These are phyloP conservation scores for Aspergillus sp. DNA, from an alignment of 2,329 filamentous ascomycete species.

Conservation along the genomic window DNA sequence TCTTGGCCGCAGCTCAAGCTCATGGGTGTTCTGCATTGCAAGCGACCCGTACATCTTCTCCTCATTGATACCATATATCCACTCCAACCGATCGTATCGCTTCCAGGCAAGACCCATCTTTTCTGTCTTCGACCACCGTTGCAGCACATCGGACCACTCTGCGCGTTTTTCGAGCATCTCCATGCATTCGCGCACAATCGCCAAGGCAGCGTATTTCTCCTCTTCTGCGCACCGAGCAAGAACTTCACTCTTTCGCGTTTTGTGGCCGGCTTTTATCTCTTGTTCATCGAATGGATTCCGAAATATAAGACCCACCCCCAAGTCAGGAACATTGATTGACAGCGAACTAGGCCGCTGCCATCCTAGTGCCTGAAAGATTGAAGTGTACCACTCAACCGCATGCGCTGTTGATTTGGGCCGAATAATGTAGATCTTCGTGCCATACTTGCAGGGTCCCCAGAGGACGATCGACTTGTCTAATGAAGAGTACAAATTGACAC, in stretches of 20 bases:
- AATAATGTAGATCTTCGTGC: conserved; percentile 63
- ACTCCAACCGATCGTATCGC: conserved; percentile 67
- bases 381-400: conserved; percentile 69
- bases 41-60: conserved; percentile 69
- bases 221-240: conserved; percentile 38
- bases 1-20: conserved; percentile 65
- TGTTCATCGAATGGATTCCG: conserved; percentile 59
- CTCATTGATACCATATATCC: conserved; percentile 65
- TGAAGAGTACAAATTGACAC: conserved; percentile 64
- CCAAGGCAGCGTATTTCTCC: conserved; percentile 56
- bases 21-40: conserved; percentile 65
- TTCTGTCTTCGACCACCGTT: conserved; percentile 58
- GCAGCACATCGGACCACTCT: conserved; percentile 61
- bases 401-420: conserved; percentile 60
- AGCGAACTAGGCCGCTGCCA: conserved; percentile 57
- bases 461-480: conserved; percentile 67
- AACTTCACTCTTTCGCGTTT: conserved; percentile 46
- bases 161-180: conserved; percentile 55
- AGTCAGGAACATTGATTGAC: conserved; percentile 62
- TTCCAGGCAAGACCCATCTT: conserved; percentile 68
- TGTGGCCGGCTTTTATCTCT: conserved; percentile 29
- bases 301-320: conserved; percentile 59
- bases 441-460: conserved; percentile 55
- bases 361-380: conserved; percentile 60
- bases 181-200: conserved; percentile 59